Conservation (phyloP, 257 asterid genomes). For the Capsicum pubescens region DNA sequence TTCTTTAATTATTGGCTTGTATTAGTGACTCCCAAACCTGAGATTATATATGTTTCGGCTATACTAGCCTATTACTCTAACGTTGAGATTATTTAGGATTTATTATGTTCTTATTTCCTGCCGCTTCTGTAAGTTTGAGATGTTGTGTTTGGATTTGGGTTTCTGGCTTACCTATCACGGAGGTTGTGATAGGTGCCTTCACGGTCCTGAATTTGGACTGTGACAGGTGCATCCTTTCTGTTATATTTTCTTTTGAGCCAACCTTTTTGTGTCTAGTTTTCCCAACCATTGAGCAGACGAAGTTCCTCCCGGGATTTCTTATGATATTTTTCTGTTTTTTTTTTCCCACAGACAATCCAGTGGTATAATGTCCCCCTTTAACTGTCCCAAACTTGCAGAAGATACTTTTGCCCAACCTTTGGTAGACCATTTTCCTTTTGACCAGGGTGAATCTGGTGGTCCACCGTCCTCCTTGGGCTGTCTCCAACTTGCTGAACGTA, state of each 20-base stretch:
- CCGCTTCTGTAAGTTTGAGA: no score
- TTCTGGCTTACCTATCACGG: no score
- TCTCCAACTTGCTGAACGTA: neutral
- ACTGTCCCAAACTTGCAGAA: neutral
- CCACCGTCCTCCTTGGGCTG: neutral
- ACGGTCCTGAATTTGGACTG: no score
- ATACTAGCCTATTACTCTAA: no score
- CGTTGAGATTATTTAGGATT: no score
- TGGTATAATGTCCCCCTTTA: neutral
- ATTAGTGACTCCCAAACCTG: no score
- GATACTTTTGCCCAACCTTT: constrained; percentile 9
- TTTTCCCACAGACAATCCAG: neutral
- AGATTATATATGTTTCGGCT: no score
- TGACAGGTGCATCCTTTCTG: neutral
- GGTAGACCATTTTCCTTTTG: neutral
- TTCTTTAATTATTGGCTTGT: no score
- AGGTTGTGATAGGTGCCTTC: no score
- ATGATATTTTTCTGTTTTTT: neutral
- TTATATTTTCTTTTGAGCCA: neutral
- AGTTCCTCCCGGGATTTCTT: neutral
- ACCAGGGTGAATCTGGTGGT: neutral
- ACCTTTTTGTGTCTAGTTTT: constrained; percentile 20
- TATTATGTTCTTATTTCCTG: no score
- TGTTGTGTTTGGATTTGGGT: no score
- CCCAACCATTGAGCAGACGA: neutral